Percentiles rank a stretch among this genome's conserved stretches.
Conservation (phyloP, 768 basidiomycete species). For the Boletus tomentosulus region DNA sequence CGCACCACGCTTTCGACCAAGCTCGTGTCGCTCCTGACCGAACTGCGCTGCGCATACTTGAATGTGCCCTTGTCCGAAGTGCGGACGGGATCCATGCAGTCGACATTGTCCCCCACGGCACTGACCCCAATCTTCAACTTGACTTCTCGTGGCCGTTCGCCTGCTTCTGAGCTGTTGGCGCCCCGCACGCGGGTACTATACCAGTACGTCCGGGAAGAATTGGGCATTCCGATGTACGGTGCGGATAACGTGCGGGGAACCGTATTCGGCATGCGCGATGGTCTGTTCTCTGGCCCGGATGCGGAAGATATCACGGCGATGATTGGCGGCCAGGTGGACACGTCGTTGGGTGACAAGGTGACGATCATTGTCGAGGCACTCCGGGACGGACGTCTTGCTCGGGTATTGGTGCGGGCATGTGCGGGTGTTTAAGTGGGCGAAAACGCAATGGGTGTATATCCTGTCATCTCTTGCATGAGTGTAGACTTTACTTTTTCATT, state of each 20-base stretch:
- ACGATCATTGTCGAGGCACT: slow-evolving; percentile 77
- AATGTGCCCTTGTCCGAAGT: slow-evolving; percentile 21
- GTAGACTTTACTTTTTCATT: background rate
- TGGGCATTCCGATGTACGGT: slow-evolving; percentile 82
- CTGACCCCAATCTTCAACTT: slow-evolving; percentile 38
- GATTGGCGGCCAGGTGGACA: slow-evolving; percentile 31
- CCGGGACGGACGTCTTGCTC: slow-evolving; percentile 64
- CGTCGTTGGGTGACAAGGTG: slow-evolving; percentile 66
- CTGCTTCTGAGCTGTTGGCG: slow-evolving; percentile 59
- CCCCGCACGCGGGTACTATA: slow-evolving; percentile 61
- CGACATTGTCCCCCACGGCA: slow-evolving; percentile 13
- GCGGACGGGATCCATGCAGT: slow-evolving; percentile 8
- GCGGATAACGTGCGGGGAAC: slow-evolving; percentile 63
- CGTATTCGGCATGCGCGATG: slow-evolving; percentile 47
- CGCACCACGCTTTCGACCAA: slow-evolving; percentile 13
- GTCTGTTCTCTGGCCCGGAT: background rate
- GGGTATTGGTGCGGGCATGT: slow-evolving; percentile 54
- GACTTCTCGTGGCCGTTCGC: slow-evolving; percentile 51
- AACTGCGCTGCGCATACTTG: slow-evolving; percentile 28
- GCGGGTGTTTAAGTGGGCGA: slow-evolving; percentile 13
- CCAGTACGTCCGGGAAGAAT: slow-evolving; percentile 64
- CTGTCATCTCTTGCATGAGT: background rate
- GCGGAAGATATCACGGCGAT: slow-evolving; percentile 38
- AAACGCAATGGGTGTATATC: background rate
- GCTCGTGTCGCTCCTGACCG: slow-evolving; percentile 21